phyloP scores from a whole-genome alignment of 306 rosid species.

The Glycine soja region DNA sequence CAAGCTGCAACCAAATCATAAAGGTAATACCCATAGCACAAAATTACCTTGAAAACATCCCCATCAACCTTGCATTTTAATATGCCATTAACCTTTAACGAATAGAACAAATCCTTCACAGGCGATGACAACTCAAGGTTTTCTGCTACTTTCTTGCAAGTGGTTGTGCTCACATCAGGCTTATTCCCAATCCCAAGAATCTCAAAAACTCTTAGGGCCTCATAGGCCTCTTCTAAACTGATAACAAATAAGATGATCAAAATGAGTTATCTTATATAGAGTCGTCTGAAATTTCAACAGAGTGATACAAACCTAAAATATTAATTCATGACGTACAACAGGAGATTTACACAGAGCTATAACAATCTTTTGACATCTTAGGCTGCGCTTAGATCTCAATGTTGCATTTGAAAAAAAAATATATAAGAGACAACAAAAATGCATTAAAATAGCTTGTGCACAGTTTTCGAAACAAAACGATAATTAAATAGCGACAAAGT shows the following conservation, averaged over 20 bases:
- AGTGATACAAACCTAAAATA: background rate
- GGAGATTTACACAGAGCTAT: background rate
- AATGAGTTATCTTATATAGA: conserved; percentile 28
- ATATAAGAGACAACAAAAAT: background rate
- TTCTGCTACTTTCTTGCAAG: conserved; percentile 73
- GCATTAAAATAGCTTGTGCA: too few relatives aligned
- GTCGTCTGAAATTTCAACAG: background rate
- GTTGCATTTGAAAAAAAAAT: conserved; percentile 11
- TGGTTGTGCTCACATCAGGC: conserved; percentile 54
- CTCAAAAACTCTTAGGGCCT: conserved; percentile 77
- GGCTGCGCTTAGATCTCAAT: conserved; percentile 22
- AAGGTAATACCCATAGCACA: conserved; percentile 32
- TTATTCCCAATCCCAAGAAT: conserved; percentile 71
- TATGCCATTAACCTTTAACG: conserved; percentile 73
- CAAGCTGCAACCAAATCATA: conserved; percentile 10
- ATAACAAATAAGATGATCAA: conserved; percentile 27
- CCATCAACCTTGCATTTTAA: conserved; percentile 70
- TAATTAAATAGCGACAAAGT: background rate
- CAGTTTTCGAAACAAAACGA: background rate
- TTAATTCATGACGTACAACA: background rate
- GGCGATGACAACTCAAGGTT: conserved; percentile 64
- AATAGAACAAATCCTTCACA: conserved; percentile 73
- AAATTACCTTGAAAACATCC: conserved; percentile 67
- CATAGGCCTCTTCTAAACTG: conserved; percentile 89
- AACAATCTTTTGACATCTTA: background rate